Evolutionary conservation across 345 rosid species (phyloP).

Genomic region (Boechera retrofracta): DNA sequence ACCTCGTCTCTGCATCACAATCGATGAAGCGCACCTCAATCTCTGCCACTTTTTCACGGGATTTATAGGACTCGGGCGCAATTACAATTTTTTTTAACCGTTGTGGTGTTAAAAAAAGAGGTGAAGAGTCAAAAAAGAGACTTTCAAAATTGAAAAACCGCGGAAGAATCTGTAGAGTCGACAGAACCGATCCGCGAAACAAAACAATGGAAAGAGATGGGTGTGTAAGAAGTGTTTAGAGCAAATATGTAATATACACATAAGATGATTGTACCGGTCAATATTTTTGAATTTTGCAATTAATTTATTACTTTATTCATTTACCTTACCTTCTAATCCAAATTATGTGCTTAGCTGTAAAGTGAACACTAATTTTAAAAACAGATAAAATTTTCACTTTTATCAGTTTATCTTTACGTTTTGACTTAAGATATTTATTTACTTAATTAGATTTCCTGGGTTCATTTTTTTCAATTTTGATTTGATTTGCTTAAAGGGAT

Average conservation of each 20-base stretch:
- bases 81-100: slow-evolving; percentile 15
- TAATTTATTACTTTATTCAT: neutral
- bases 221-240: neutral
- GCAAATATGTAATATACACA: slow-evolving; percentile 3
- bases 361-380: neutral
- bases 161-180: slow-evolving; percentile 43
- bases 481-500: neutral
- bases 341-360: slow-evolving; percentile 39
- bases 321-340: slow-evolving; percentile 41
- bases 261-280: slow-evolving; percentile 18
- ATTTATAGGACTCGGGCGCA: slow-evolving; percentile 4
- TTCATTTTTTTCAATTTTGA: neutral
- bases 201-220: slow-evolving; percentile 32
- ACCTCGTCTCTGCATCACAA: slow-evolving; percentile 40
- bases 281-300: slow-evolving; percentile 27
- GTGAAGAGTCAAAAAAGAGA: slow-evolving; percentile 36
- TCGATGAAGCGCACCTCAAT: slow-evolving; percentile 25
- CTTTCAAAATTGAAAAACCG: slow-evolving; percentile 33
- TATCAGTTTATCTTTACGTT: neutral
- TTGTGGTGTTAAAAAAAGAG: slow-evolving; percentile 26
- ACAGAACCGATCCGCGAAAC: slow-evolving; percentile 23
- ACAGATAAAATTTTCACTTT: neutral
- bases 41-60: slow-evolving; percentile 4
- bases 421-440: neutral
- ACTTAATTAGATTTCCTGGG: neutral